phyloP scores from a whole-genome alignment of 2,329 filamentous ascomycete genomes.

The Nectriaceae sp. region DNA sequence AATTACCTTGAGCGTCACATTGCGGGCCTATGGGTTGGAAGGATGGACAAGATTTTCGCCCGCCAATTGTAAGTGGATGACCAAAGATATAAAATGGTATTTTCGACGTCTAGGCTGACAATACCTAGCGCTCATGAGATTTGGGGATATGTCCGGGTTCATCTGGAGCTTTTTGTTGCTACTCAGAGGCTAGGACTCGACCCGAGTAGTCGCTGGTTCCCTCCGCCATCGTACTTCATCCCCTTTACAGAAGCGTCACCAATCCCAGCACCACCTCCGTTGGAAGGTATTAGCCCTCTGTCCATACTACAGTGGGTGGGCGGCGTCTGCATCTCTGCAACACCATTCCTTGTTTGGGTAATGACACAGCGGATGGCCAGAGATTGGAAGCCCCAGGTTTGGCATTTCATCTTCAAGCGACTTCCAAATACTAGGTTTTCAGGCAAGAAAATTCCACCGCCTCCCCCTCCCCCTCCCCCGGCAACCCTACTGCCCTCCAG shows the following conservation, averaged over 20 bases:
- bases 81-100: not conserved
- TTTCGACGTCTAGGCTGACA: conserved; percentile 10
- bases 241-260: conserved; percentile 56
- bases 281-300: conserved; percentile 37
- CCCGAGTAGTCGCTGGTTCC: conserved; percentile 43
- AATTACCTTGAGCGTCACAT: conserved; percentile 32
- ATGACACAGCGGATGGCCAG: conserved; percentile 42
- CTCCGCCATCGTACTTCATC: conserved; percentile 51
- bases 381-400: conserved; percentile 38
- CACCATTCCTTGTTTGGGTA: conserved; percentile 51
- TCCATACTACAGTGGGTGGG: conserved; percentile 48
- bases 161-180: conserved; percentile 54
- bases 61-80: conserved; percentile 29
- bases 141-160: conserved; percentile 47
- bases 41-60: conserved; percentile 21
- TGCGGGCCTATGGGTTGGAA: conserved; percentile 25
- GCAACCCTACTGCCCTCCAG: conserved; percentile 11
- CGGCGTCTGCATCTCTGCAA: conserved; percentile 41
- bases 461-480: too few relatives aligned
- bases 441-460: conserved; percentile 21
- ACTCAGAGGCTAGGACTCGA: conserved; percentile 54
- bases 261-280: conserved; percentile 47
- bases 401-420: conserved; percentile 38
- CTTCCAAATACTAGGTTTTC: conserved; percentile 43
- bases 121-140: conserved; percentile 30